These are phyloP conservation scores for Aspergillus saccharolyticus DNA, from an alignment of 495 filamentous ascomycete species.

Conservation along the genomic window DNA sequence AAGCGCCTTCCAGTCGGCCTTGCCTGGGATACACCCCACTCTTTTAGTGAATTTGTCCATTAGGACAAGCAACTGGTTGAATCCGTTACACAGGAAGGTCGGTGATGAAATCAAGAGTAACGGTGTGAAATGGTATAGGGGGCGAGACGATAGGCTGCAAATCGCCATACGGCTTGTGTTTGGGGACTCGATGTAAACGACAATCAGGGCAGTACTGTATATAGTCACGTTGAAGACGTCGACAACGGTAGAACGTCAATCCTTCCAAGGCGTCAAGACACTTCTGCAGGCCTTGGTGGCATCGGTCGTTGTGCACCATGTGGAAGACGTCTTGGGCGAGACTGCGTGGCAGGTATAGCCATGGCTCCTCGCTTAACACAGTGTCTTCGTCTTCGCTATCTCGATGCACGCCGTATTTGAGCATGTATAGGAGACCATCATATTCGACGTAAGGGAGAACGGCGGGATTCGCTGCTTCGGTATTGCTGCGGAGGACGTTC, in stretches of 20 bases:
- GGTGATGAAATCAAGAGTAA: background rate
- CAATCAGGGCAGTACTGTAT: background rate
- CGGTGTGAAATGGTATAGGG: background rate
- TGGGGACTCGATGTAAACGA: background rate
- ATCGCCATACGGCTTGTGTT: background rate
- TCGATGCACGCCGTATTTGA: background rate
- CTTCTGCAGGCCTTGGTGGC: background rate
- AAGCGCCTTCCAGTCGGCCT: background rate
- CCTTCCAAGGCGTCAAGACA: background rate
- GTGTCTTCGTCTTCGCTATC: background rate
- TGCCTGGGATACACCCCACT: background rate
- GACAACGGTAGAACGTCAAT: background rate
- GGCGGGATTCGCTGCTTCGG: background rate
- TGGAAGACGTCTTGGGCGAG: background rate
- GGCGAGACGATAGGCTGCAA: background rate
- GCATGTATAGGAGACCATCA: background rate
- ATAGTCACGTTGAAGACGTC: background rate
- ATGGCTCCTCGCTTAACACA: background rate
- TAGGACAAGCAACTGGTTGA: background rate
- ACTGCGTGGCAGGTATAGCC: background rate
- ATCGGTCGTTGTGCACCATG: background rate
- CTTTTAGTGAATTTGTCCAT: conserved; percentile 1
- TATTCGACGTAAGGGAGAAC: background rate
- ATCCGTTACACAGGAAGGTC: background rate
- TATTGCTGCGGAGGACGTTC: background rate